Evolutionary conservation across 1,284 basidiomycete species (phyloP).

Genomic region (Cerioporus squamosus): DNA sequence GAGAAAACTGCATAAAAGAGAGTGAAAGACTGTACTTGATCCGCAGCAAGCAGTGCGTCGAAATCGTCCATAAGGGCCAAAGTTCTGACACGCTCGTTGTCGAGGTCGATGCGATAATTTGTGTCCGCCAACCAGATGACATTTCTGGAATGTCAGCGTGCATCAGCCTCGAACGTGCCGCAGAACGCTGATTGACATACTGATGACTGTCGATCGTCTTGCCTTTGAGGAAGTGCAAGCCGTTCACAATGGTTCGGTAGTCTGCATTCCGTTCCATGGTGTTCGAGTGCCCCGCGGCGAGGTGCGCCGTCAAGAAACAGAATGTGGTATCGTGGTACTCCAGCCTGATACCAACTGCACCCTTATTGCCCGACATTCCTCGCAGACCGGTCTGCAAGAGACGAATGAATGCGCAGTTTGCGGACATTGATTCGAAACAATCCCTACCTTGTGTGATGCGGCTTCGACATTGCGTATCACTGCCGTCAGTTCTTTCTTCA

Average conservation of each 20-base stretch:
- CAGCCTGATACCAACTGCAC: conserved; percentile 91
- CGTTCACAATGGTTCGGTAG: conserved; percentile 86
- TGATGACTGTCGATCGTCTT: conserved; percentile 91
- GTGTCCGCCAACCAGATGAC: conserved; percentile 94
- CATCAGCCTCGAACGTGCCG: background rate
- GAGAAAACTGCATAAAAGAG: background rate
- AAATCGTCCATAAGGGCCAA: conserved; percentile 69
- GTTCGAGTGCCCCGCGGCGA: conserved; percentile 93
- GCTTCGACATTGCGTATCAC: conserved; percentile 92
- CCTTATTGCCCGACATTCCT: conserved; percentile 98
- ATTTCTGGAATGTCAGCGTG: conserved; percentile 53
- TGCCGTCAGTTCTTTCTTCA: conserved; percentile 76
- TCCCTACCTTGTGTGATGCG: conserved; percentile 81
- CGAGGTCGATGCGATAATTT: conserved; percentile 92
- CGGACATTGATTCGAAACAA: no score
- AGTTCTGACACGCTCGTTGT: conserved; percentile 80
- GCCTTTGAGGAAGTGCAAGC: conserved; percentile 87
- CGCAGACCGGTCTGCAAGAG: conserved; percentile 85
- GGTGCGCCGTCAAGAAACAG: conserved; percentile 95
- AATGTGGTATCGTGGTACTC: conserved; percentile 91
- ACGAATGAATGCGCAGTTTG: background rate
- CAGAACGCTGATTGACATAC: conserved; percentile 48
- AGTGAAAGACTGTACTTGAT: conserved; percentile 63
- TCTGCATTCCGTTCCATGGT: conserved; percentile 92
- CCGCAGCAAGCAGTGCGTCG: conserved; percentile 76